Percentiles rank a stretch among this genome's conserved stretches.
phyloP scores from a whole-genome alignment of 495 filamentous ascomycete species.

The Talaromyces thailandensis region DNA sequence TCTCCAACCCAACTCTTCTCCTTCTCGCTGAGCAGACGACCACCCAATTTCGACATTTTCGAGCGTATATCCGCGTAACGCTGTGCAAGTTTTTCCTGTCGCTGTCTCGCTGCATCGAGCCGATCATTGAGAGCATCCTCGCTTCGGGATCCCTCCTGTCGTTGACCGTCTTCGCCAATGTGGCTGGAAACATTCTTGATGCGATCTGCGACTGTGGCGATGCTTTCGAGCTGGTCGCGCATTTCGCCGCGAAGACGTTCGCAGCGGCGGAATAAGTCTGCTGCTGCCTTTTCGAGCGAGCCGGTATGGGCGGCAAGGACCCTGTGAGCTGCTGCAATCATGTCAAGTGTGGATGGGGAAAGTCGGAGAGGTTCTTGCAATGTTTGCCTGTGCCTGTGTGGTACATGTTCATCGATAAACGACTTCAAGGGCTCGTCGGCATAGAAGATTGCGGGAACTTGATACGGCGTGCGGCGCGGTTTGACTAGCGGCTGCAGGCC shows the following conservation, averaged over 20 bases:
- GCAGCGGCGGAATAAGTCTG: slow-evolving; percentile 74
- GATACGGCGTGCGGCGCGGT: slow-evolving; percentile 53
- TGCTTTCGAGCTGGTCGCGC: slow-evolving; percentile 57
- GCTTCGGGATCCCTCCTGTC: slow-evolving; percentile 29
- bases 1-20: slow-evolving; percentile 62
- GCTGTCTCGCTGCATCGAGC: slow-evolving; percentile 47
- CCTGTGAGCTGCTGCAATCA: slow-evolving; percentile 70
- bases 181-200: slow-evolving; percentile 60
- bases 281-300: slow-evolving; percentile 59
- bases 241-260: slow-evolving; percentile 65
- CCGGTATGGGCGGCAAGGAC: slow-evolving; percentile 66
- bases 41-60: slow-evolving; percentile 47
- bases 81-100: slow-evolving; percentile 48
- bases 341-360: slow-evolving; percentile 62
- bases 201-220: slow-evolving; percentile 54
- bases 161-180: slow-evolving; percentile 38
- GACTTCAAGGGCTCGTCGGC: slow-evolving; percentile 45
- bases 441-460: slow-evolving; percentile 58
- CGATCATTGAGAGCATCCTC: slow-evolving; percentile 50
- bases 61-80: slow-evolving; percentile 58
- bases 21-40: slow-evolving; percentile 61
- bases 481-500: slow-evolving; percentile 11
- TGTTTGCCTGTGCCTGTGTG: slow-evolving; percentile 48
- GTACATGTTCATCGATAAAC: slow-evolving; percentile 52
- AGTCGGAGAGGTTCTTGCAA: slow-evolving; percentile 66